These are phyloP conservation scores for Kitagawia praeruptora DNA, from an alignment of 129 eudicot species.

Conservation along the genomic window DNA sequence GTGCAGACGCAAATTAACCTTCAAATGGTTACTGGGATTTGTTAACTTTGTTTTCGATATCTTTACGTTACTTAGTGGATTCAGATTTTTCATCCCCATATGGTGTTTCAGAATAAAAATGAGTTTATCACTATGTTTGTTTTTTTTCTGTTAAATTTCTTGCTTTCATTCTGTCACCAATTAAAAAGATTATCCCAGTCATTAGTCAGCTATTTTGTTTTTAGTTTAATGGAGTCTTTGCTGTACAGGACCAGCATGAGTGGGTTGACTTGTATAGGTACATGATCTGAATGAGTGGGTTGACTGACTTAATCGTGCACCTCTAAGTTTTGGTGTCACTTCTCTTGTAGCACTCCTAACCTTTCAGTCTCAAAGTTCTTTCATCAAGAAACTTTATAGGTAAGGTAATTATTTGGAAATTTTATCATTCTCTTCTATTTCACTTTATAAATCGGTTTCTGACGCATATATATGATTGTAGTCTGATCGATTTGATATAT, in stretches of 20 bases:
- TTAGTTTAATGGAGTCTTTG: constrained; percentile 4
- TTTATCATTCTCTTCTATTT: background rate
- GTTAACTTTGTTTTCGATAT: background rate
- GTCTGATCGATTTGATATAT: background rate
- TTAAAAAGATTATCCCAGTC: background rate
- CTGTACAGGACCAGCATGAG: constrained; percentile 5
- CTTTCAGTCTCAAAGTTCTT: background rate
- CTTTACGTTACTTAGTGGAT: background rate
- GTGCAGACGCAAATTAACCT: background rate
- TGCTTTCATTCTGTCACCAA: background rate
- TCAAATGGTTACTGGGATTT: background rate
- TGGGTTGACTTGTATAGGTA: constrained; percentile 3
- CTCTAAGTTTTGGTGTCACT: background rate
- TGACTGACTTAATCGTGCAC: background rate
- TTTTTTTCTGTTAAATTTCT: background rate
- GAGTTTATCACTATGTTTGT: background rate
- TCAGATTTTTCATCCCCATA: background rate
- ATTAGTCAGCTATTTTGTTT: background rate
- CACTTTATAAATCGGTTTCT: background rate
- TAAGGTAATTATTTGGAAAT: background rate
- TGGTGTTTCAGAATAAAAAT: background rate
- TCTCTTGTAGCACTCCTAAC: background rate
- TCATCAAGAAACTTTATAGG: background rate
- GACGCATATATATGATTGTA: background rate
- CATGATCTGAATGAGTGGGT: background rate